Base-by-base conservation (phyloP, 2,329 filamentous ascomycete genomes). In the Pseudogymnoascus sp. region DNA sequence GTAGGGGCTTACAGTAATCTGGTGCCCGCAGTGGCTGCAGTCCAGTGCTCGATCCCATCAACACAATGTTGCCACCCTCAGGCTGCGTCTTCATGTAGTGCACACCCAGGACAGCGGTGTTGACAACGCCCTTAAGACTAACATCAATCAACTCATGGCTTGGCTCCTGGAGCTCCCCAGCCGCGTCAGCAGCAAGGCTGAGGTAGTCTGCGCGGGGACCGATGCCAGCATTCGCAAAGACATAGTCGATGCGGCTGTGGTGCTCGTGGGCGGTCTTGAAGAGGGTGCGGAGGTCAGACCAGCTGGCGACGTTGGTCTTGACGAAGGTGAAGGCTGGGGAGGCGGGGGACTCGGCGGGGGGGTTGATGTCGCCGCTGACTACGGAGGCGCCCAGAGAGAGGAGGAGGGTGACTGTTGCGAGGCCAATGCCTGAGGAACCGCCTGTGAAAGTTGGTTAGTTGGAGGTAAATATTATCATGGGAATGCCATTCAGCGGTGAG, bases 381-480 rank as follows among this genome's bases (percentile, higher is more conserved):
- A 87, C 83, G 14, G 75, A 78, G 28, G 83, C 84, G 18, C 83
- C 84, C 0, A 80, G 71, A 0, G 77, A 73, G 6, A 86, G 74
- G 12, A 86, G 78, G 1, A 82, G 74, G 7, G 79, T 71, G 6
- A 79, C 77, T 0, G 84, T 85, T 62, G 81, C 81, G 12, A 85
- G 77, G 34, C 84, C 84, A 62, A 87, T 87, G 14, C 85, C 85
- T 2, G 83, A 84, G 0, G 82, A 83, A 63, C 82, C 82, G 59
- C 84, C 83, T 80, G 18, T 62, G 8, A 12, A 36, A 12, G 36
- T 66, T 42, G 62, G 64, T 66, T 61, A 65, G 60, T 31, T 23
- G 21, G 6, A 61, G 28, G 63, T 28, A 63, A 46, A 46, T 64
- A 60, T 62, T 34, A 62, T 59, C 16, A 59, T 4, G 14, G 12